Evolutionary conservation across 2,329 filamentous ascomycete genomes (phyloP).

Genomic region (Cercospora nicotianae): DNA sequence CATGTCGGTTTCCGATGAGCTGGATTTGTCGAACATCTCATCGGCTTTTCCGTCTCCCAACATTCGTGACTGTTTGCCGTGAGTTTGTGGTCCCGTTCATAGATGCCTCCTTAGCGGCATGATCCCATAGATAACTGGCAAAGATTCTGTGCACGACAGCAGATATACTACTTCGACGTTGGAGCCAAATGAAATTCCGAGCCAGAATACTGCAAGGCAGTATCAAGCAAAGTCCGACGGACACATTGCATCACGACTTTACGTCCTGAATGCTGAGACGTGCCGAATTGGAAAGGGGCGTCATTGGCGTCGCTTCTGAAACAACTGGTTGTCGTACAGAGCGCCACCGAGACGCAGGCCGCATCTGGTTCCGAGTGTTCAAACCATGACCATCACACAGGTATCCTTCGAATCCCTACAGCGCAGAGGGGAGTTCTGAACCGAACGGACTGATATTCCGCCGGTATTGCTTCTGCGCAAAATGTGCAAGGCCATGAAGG

Average conservation of each 20-base stretch:
- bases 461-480: not conserved
- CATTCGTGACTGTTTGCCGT: not conserved
- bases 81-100: not conserved
- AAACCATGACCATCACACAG: not conserved
- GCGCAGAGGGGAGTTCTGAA: not conserved
- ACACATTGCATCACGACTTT: not conserved
- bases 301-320: not conserved
- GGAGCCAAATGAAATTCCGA: not conserved
- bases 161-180: not conserved
- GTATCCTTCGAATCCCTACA: too few relatives aligned
- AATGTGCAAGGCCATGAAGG: not conserved
- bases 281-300: not conserved
- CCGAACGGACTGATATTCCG: not conserved
- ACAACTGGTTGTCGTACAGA: not conserved
- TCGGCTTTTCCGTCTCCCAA: not conserved
- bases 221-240: not conserved
- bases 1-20: not conserved
- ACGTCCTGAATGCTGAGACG: not conserved
- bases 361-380: not conserved
- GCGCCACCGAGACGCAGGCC: not conserved
- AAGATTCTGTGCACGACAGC: not conserved
- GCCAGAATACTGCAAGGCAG: not conserved
- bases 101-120: not conserved
- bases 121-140: not conserved
- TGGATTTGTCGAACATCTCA: not conserved